Conservation (phyloP, 2,329 filamentous ascomycete genomes). For the Penicillium vulpinum region DNA sequence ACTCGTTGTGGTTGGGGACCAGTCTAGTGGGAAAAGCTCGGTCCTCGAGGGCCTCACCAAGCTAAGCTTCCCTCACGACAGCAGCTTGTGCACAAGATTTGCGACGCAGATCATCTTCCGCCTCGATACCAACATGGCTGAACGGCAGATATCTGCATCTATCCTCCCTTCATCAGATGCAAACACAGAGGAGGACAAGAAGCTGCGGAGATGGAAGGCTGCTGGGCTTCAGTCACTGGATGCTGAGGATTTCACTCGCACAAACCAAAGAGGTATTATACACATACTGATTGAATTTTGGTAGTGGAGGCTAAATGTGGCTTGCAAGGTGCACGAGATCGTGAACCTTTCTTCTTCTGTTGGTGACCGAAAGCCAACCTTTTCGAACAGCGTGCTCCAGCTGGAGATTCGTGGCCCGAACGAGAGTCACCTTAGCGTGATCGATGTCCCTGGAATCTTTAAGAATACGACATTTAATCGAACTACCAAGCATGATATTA, state of each 20-base stretch:
- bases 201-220: slow-evolving; percentile 26
- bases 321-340: slow-evolving; percentile 20
- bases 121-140: slow-evolving; percentile 18
- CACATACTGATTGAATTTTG: neutral
- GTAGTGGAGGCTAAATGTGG: neutral
- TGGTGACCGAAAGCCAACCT: slow-evolving; percentile 30
- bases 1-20: slow-evolving; percentile 44
- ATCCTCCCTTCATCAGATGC: slow-evolving; percentile 40
- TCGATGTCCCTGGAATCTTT: slow-evolving; percentile 52
- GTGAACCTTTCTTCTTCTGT: slow-evolving; percentile 27
- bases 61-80: slow-evolving; percentile 41
- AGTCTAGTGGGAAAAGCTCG: slow-evolving; percentile 41
- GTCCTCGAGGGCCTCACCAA: slow-evolving; percentile 38
- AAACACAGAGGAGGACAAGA: slow-evolving; percentile 13
- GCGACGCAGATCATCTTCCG: slow-evolving; percentile 51
- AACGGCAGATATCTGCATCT: slow-evolving; percentile 28
- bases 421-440: slow-evolving; percentile 44
- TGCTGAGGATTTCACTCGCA: slow-evolving; percentile 18
- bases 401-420: slow-evolving; percentile 47
- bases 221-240: neutral
- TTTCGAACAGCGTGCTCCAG: slow-evolving; percentile 45
- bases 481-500: slow-evolving; percentile 41
- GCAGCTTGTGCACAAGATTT: slow-evolving; percentile 46
- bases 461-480: slow-evolving; percentile 34
- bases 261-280: slow-evolving; percentile 30